Evolutionary conservation across 129 eudicot genomes (phyloP), one percentile per base, ranked within the genome.

Genomic region (Chrysanthemum lavandulifolium): DNA sequence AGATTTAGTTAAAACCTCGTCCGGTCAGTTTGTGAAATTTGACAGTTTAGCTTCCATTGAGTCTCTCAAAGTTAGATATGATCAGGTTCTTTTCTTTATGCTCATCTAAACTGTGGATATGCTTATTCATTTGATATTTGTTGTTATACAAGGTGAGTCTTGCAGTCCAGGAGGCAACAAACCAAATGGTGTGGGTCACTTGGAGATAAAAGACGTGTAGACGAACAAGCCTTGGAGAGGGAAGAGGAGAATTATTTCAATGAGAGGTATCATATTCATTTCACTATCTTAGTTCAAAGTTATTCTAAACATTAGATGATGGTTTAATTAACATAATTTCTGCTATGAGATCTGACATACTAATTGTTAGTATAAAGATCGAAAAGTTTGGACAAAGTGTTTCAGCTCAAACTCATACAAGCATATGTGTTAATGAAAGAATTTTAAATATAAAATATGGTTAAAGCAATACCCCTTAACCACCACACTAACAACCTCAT

Each of bases 201-300:
- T 25, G 27, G 2, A 25, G 27, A 25, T 25, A 82, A 96, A 82
- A 93, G 86, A 81, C 86, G 84, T 52, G 21, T 19, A 67, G 98
- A 90, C 60, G 98, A 90, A 27, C 96, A 91, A 55, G 96, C 84
- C 29, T 67, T 87, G 82, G 98, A 94, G 83, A 94, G 90, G 78
- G 98, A 94, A 75, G 98, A 90, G 81, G 97, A 90, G 76, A 96
- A 90, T 50, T 94, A 93, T 76, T 94, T 94, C 70, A 94, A 94
- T 18, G 91, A 82, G 73, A 94, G 98, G 98, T 90, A 57, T 27
- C 11, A 8, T 78, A 10, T 14, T 53, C 36, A 45, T 55, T 75
- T 40, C 13, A 10, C 56, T 40, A 15, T 75, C 43, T 21, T 62
- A 23, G 12, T 47, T 14, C n/a, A n/a, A 57, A 13, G 47, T 7